phyloP scores from a whole-genome alignment of 371 early-diverging fungal genomes.

The Rhizopus arrhizus region DNA sequence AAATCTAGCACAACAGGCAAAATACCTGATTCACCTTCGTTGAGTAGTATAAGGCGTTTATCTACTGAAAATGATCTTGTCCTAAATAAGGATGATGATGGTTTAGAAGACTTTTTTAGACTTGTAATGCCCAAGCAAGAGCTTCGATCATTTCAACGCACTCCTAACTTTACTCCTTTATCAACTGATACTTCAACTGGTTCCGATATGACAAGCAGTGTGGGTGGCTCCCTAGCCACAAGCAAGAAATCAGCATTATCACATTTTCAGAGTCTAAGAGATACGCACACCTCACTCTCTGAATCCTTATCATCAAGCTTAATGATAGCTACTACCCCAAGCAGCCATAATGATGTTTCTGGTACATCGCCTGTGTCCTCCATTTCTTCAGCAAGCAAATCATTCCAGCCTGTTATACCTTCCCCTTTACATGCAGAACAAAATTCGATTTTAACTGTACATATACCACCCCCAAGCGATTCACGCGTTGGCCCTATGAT shows the following conservation, averaged over 20 bases:
- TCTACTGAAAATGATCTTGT: slow-evolving; percentile 2
- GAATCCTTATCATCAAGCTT: slow-evolving; percentile 26
- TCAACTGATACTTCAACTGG: not conserved
- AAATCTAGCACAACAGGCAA: slow-evolving; percentile 21
- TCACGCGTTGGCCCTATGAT: no score
- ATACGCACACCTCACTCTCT: slow-evolving; percentile 31
- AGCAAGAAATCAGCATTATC: slow-evolving; percentile 23
- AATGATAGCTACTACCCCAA: slow-evolving; percentile 5
- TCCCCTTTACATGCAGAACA: slow-evolving; percentile 28
- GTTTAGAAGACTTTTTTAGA: slow-evolving; percentile 63
- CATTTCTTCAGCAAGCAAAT: slow-evolving; percentile 26
- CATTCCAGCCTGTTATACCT: slow-evolving; percentile 28
- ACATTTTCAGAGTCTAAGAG: slow-evolving; percentile 39
- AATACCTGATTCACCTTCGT: slow-evolving; percentile 12
- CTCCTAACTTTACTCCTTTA: slow-evolving; percentile 4
- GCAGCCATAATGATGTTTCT: not conserved
- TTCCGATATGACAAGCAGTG: not conserved
- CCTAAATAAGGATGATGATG: slow-evolving; percentile 34
- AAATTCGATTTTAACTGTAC: slow-evolving; percentile 18
- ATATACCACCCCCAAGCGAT: slow-evolving; percentile 14
- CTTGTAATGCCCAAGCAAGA: slow-evolving; percentile 58
- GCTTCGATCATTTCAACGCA: slow-evolving; percentile 44
- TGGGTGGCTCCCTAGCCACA: not conserved
- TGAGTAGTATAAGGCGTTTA: not conserved
- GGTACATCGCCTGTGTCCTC: slow-evolving; percentile 21